These are phyloP conservation scores for Cryptococcus sp. DNA, from an alignment of 1,284 basidiomycete genomes.

Conservation along the genomic window DNA sequence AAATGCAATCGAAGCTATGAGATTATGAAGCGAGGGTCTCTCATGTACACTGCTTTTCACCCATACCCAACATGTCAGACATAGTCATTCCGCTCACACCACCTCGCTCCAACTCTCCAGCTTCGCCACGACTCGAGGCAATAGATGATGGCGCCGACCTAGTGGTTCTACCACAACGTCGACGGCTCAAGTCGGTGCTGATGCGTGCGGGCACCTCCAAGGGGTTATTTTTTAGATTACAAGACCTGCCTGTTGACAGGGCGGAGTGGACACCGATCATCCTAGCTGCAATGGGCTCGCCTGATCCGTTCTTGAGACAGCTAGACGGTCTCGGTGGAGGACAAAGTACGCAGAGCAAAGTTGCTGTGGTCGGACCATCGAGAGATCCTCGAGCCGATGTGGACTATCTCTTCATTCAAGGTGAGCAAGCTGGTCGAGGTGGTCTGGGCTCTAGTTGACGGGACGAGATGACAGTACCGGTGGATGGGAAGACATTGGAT, in stretches of 20 bases:
- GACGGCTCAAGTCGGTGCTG: conserved; percentile 3
- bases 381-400: conserved; percentile 24
- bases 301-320: conserved; percentile 73
- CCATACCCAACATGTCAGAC: too few species aligned
- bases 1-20: too few species aligned
- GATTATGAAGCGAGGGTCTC: too few species aligned
- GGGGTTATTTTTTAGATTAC: conserved; percentile 66
- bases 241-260: conserved; percentile 58
- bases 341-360: conserved; percentile 73
- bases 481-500: too few species aligned
- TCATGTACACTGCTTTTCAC: too few species aligned
- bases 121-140: too few species aligned
- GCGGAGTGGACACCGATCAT: conserved; percentile 65
- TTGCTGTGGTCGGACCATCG: conserved; percentile 65
- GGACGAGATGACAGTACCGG: background rate
- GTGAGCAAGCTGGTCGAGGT: conserved; percentile 6
- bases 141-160: too few species aligned
- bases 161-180: background rate
- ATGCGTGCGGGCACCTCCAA: conserved; percentile 74
- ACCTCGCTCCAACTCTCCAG: too few species aligned
- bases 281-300: conserved; percentile 77
- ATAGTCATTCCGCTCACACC: too few species aligned
- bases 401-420: conserved; percentile 37
- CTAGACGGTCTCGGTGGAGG: conserved; percentile 75
- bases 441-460: background rate